These are phyloP conservation scores for Sistotremastrum niveocremeum DNA, from an alignment of 768 basidiomycete genomes.

Conservation along the genomic window DNA sequence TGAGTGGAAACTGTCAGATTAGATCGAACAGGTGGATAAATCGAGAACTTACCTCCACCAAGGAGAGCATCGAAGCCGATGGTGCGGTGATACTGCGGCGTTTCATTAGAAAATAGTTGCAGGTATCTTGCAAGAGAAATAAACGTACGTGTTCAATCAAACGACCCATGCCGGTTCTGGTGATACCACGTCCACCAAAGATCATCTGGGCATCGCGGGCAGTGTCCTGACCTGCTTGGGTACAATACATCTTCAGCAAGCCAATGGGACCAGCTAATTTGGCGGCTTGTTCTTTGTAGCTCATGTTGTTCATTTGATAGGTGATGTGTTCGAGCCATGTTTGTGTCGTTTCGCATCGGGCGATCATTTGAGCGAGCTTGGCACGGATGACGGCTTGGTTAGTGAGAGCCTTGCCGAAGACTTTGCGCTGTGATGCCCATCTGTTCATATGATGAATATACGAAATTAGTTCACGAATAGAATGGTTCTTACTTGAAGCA, in stretches of 20 bases:
- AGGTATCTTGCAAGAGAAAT: background rate
- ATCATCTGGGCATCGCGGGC: conserved; percentile 76
- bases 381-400: conserved; percentile 77
- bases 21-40: too few species aligned
- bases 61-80: conserved; percentile 67
- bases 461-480: background rate
- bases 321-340: conserved; percentile 82
- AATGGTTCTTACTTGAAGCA: conserved; percentile 43
- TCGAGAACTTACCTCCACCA: conserved; percentile 21
- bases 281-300: conserved; percentile 59
- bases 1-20: conserved; percentile 5
- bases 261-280: conserved; percentile 73
- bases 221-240: conserved; percentile 64
- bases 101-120: background rate
- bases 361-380: conserved; percentile 84
- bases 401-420: conserved; percentile 76
- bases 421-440: conserved; percentile 82
- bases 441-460: conserved; percentile 17
- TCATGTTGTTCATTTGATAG: conserved; percentile 81
- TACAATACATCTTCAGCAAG: conserved; percentile 67
- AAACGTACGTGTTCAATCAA: conserved; percentile 43
- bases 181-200: conserved; percentile 79
- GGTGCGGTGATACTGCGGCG: conserved; percentile 61
- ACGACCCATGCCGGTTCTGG: conserved; percentile 67
- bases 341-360: conserved; percentile 68